These are phyloP conservation scores for Amborella trichopoda DNA, from an alignment of 164 flowering plant species.

Conservation along the genomic window DNA sequence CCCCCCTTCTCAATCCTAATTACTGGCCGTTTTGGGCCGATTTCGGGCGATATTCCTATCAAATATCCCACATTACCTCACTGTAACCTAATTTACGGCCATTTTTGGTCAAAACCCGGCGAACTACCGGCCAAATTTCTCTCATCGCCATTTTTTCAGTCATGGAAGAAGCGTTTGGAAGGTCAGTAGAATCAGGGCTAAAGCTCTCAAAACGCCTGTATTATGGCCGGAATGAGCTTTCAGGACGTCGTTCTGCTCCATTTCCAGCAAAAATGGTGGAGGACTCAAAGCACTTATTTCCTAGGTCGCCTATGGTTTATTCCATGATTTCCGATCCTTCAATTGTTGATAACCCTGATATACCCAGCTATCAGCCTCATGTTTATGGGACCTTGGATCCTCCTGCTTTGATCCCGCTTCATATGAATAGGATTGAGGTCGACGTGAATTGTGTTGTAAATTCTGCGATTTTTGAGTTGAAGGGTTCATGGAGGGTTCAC, in stretches of 20 bases:
- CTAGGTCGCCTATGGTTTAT: slow-evolving; percentile 74
- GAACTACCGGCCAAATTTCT: no score
- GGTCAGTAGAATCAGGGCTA: slow-evolving; percentile 76
- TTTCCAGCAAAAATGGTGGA: slow-evolving; percentile 35
- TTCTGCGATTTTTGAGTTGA: slow-evolving; percentile 44
- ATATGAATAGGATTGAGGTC: slow-evolving; percentile 51
- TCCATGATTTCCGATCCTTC: slow-evolving; percentile 67
- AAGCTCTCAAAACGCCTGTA: slow-evolving; percentile 66
- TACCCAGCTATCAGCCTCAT: slow-evolving; percentile 95
- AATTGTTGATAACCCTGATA: slow-evolving; percentile 89
- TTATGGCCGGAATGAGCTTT: slow-evolving; percentile 61
- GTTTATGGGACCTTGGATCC: slow-evolving; percentile 88
- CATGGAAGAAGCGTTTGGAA: slow-evolving; percentile 33
- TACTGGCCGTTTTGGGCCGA: no score
- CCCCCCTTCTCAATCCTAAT: no score
- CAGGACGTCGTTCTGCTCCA: slow-evolving; percentile 67
- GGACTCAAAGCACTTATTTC: slow-evolving; percentile 22
- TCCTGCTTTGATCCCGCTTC: slow-evolving; percentile 85
- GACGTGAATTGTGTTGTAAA: slow-evolving; percentile 50
- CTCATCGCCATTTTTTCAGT: no score
- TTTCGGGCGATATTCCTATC: no score
- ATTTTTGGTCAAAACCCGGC: no score
- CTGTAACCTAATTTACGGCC: no score
- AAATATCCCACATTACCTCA: no score
- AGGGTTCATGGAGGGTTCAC: slow-evolving; percentile 82